Evolutionary conservation across 2,329 filamentous ascomycete genomes (phyloP).

Genomic region (Talaromyces sp.): DNA sequence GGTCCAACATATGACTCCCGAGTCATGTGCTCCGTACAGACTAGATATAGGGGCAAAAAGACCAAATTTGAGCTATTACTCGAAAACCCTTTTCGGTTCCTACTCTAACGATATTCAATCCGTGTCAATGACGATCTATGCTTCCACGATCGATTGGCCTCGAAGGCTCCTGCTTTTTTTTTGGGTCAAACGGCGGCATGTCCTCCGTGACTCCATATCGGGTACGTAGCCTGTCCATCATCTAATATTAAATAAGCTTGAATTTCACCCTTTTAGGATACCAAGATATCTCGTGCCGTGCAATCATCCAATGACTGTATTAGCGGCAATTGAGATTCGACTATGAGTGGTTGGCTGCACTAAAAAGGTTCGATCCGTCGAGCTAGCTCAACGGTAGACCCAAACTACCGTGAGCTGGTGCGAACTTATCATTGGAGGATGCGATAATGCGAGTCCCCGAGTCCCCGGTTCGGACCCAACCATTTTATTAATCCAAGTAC

Average conservation of each 20-base stretch:
- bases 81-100: neutral
- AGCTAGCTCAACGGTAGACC: neutral
- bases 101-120: neutral
- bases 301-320: neutral
- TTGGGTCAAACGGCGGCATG: neutral
- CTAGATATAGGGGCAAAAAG: neutral
- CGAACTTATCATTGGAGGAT: neutral
- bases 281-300: neutral
- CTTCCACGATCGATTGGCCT: neutral
- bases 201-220: neutral
- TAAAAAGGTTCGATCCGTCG: constrained; percentile 8
- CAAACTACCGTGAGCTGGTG: neutral
- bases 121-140: neutral
- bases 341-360: neutral
- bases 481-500: neutral
- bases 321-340: neutral
- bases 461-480: neutral
- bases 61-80: neutral
- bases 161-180: neutral
- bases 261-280: neutral
- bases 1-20: neutral
- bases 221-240: too few relatives aligned
- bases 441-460: neutral
- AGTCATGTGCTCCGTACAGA: neutral
- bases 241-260: neutral